Evolutionary conservation across 1,139 yeast genomes (phyloP).

Genomic region (Blastobotrys elegans): DNA sequence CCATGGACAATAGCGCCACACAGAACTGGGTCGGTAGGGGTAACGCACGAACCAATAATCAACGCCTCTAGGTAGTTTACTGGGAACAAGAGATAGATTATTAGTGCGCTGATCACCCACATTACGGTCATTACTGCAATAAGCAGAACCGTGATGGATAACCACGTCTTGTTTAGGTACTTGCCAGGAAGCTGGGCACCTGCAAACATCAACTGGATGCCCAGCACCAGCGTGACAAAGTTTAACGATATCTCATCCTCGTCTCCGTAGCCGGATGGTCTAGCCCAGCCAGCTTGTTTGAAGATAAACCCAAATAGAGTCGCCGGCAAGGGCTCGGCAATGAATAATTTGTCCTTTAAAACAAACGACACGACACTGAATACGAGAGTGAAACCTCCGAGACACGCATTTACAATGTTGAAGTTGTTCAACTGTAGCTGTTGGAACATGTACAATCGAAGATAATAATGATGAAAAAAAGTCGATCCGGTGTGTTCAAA

Average conservation of each 20-base stretch:
- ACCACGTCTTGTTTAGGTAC: conserved; percentile 34
- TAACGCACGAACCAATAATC: conserved; percentile 40
- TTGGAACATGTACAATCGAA: no score
- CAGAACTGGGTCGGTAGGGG: conserved; percentile 45
- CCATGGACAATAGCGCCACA: conserved; percentile 43
- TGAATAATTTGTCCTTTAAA: conserved; percentile 27
- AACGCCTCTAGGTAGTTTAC: conserved; percentile 36
- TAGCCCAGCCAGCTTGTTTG: conserved; percentile 25
- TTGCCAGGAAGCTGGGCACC: conserved; percentile 42
- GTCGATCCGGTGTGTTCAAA: no score
- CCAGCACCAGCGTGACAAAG: conserved; percentile 38
- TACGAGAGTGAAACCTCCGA: conserved; percentile 30
- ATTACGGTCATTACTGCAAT: conserved; percentile 41
- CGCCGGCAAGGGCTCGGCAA: conserved; percentile 32
- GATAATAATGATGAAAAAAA: no score
- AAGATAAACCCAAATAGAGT: conserved; percentile 31
- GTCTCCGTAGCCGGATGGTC: conserved; percentile 24
- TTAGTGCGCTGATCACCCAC: conserved; percentile 39
- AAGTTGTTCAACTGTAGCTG: conserved; percentile 19
- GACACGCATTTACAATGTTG: conserved; percentile 28
- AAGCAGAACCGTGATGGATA: conserved; percentile 34
- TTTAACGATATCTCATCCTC: conserved; percentile 31
- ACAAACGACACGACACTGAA: conserved; percentile 30
- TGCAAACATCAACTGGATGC: conserved; percentile 40
- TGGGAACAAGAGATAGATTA: conserved; percentile 36